Conservation (phyloP, 2,329 filamentous ascomycete species). For the Aspergillus quadricinctus region DNA sequence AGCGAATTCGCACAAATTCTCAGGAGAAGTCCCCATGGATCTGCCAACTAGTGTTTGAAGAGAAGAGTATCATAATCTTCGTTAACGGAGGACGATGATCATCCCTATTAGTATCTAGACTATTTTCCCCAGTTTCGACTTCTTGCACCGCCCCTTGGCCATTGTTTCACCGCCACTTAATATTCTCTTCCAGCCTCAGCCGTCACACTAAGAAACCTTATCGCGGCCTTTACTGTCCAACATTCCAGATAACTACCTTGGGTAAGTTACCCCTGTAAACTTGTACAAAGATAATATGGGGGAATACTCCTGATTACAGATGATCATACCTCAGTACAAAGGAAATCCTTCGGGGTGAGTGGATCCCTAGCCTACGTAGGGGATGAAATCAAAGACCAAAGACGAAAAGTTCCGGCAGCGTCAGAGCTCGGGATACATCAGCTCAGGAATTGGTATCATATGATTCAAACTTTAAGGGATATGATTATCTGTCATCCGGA, state of each 20-base stretch:
- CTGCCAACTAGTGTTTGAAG: constrained; percentile 14
- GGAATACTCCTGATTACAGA: not conserved
- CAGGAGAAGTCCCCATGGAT: constrained; percentile 7
- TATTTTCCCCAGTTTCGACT: constrained; percentile 6
- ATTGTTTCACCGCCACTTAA: constrained; percentile 27
- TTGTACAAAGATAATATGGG: not conserved
- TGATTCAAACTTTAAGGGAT: not conserved
- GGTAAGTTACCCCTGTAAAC: too few species aligned
- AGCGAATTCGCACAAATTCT: not conserved
- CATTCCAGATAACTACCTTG: too few species aligned
- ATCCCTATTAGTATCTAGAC: too few species aligned
- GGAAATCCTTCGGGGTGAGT: too few species aligned
- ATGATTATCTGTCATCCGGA: too few species aligned
- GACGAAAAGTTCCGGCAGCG: too few species aligned
- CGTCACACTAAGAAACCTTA: not conserved
- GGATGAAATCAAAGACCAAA: too few species aligned
- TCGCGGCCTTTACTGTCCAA: too few species aligned
- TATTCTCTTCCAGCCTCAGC: constrained; percentile 21
- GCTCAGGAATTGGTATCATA: too few species aligned
- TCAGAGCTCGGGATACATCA: too few species aligned
- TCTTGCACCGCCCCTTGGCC: constrained; percentile 24
- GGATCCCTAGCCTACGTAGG: too few species aligned
- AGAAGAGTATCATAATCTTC: constrained; percentile 16
- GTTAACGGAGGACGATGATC: constrained; percentile 16
- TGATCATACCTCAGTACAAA: too few species aligned